Base-by-base conservation (phyloP, 176 grass and related monocot species). In the Metroxylon sagu region DNA sequence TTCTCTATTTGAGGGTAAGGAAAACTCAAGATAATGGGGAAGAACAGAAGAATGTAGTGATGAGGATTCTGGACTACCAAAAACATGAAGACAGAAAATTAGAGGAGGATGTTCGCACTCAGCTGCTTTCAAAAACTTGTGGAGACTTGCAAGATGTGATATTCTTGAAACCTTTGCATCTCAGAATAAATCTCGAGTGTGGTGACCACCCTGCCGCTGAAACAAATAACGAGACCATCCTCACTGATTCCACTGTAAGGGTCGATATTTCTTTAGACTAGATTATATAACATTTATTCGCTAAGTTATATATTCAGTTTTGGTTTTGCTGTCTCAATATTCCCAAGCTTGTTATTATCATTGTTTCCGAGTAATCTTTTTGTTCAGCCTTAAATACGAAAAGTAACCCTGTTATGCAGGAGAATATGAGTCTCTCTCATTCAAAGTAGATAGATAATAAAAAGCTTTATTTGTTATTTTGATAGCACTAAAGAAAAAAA, bases 161-260 rank as follows among this genome's bases (percentile, higher is more conserved):
- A 56, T 62, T 97, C 14, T 68, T 39, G 67, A 90, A 59, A 57
- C 87, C 87, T 3, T 55, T 83, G 69, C 77, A 85, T 10, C 70
- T 97, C 17, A 76, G 87, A 57, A 63, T 97, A 71, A 77, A 57
- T 26, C 19, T 95, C 26, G 72, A 76, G 15, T 97, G 92, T 4
- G 73, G 64, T 1, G 92, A 97, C 48, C 83, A 97, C 58, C 92
- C 92, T 1, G 75, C 80, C 2, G 81, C 71, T 12, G 29, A 74
- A 52, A 91, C 80, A 0, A 80, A 75, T 75, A 90, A 87, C 48
- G 92, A 88, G 78, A 97, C 88, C 14, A 80, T 88, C 77, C 78
- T 28, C 28, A 91, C 81, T 0, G 87, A 97, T 57, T 88, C 92
- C 30, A 80, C 65, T 50, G 54, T 91, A 26, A 54, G 66, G 23